Evolutionary conservation across 257 asterid species (phyloP).

Genomic region (Nicotiana tomentosiformis): DNA sequence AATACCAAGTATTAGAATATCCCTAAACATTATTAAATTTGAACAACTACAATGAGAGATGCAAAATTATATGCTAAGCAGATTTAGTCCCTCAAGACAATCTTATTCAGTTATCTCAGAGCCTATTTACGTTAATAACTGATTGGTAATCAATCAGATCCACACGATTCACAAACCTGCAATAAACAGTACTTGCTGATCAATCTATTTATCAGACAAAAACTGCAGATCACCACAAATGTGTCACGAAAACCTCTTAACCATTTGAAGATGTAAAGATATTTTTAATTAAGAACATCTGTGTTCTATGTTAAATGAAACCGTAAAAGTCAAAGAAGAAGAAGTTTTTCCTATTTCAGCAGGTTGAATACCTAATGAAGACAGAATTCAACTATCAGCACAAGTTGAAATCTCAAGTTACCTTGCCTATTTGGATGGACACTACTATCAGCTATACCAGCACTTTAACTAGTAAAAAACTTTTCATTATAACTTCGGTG

Average conservation of each 20-base stretch:
- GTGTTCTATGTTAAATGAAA: neutral
- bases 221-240: neutral
- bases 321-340: neutral
- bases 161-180: neutral
- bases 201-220: neutral
- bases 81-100: neutral
- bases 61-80: neutral
- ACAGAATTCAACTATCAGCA: neutral
- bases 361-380: neutral
- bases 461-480: neutral
- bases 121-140: neutral
- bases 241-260: neutral
- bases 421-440: neutral
- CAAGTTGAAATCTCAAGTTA: neutral
- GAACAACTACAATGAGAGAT: neutral
- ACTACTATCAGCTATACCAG: neutral
- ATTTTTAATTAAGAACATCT: neutral
- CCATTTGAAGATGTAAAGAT: neutral
- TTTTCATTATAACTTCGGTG: neutral
- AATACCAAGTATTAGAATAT: conserved; percentile 6
- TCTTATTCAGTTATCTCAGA: neutral
- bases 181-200: neutral
- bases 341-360: neutral
- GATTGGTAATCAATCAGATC: neutral
- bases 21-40: conserved; percentile 3